These are phyloP conservation scores for Dioszegia aurantiaca DNA, from an alignment of 768 basidiomycete species.

Conservation along the genomic window DNA sequence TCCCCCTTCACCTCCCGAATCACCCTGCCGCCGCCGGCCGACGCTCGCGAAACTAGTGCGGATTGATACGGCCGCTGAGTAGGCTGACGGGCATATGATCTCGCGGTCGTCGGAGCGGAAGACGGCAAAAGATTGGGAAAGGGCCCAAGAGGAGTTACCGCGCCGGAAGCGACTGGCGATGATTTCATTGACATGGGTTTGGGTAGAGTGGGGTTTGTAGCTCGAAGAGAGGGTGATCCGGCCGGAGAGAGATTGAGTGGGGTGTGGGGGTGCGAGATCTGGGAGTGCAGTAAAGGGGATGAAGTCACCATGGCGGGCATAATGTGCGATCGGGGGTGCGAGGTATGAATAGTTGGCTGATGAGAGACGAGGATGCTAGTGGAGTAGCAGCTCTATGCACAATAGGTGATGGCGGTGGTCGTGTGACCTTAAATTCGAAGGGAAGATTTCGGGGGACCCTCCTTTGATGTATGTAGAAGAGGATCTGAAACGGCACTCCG, in stretches of 20 bases:
- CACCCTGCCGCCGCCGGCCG: constrained; percentile 10
- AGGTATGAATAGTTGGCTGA: too few relatives aligned
- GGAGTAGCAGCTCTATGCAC: too few relatives aligned
- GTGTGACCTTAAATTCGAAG: too few relatives aligned
- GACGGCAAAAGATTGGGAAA: constrained; percentile 7
- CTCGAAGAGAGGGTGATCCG: background rate
- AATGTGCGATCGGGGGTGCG: background rate
- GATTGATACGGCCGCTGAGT: constrained; percentile 35
- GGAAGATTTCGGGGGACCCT: too few relatives aligned
- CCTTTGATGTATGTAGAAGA: too few relatives aligned
- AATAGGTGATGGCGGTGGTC: too few relatives aligned
- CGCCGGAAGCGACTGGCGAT: constrained; percentile 6
- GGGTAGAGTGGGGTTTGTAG: constrained; percentile 2
- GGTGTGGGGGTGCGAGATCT: constrained; percentile 19
- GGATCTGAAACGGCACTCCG: too few relatives aligned
- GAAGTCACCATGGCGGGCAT: constrained; percentile 1
- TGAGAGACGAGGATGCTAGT: too few relatives aligned
- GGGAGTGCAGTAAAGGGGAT: constrained; percentile 1
- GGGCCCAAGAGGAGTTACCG: constrained; percentile 17
- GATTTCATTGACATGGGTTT: background rate
- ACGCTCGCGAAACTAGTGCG: constrained; percentile 13
- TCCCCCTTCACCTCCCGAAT: constrained; percentile 30
- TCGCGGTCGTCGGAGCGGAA: background rate
- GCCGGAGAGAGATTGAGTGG: constrained; percentile 24
- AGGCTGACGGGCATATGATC: constrained; percentile 39